These are phyloP conservation scores for Panaeolus papilionaceus DNA, from an alignment of 768 basidiomycete genomes.

Conservation along the genomic window DNA sequence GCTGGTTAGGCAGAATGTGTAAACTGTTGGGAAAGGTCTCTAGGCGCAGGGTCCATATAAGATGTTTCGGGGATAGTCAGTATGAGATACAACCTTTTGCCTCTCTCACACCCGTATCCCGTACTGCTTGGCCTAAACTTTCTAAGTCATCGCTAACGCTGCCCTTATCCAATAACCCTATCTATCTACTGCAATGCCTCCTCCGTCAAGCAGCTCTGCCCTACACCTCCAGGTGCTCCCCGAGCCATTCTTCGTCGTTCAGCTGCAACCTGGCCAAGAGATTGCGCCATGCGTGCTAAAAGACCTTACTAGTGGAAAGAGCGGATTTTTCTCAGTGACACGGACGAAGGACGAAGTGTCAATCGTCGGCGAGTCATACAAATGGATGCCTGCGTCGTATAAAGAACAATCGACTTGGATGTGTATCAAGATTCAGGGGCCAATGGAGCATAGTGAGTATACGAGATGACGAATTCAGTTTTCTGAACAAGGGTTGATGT, in stretches of 20 bases:
- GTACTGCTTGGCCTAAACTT: not conserved
- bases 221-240: slow-evolving; percentile 54
- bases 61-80: slow-evolving; percentile 1
- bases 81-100: not conserved
- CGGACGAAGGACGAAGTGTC: slow-evolving; percentile 68
- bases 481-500: not conserved
- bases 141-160: not conserved
- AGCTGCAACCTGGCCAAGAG: slow-evolving; percentile 43
- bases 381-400: slow-evolving; percentile 41
- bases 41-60: slow-evolving; percentile 10
- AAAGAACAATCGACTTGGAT: slow-evolving; percentile 53
- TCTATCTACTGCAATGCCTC: slow-evolving; percentile 40
- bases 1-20: not conserved
- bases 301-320: slow-evolving; percentile 32
- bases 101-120: slow-evolving; percentile 1
- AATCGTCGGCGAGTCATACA: slow-evolving; percentile 52
- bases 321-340: slow-evolving; percentile 58
- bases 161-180: slow-evolving; percentile 12
- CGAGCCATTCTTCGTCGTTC: slow-evolving; percentile 51
- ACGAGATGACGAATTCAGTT: not conserved
- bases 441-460: slow-evolving; percentile 66
- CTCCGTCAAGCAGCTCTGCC: slow-evolving; percentile 50
- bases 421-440: slow-evolving; percentile 68
- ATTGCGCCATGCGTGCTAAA: slow-evolving; percentile 43
- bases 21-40: not conserved